Evolutionary conservation across 176 grass and related monocot species (phyloP), one percentile per base, ranked within the genome.

Genomic region (Oryza longistaminata): DNA sequence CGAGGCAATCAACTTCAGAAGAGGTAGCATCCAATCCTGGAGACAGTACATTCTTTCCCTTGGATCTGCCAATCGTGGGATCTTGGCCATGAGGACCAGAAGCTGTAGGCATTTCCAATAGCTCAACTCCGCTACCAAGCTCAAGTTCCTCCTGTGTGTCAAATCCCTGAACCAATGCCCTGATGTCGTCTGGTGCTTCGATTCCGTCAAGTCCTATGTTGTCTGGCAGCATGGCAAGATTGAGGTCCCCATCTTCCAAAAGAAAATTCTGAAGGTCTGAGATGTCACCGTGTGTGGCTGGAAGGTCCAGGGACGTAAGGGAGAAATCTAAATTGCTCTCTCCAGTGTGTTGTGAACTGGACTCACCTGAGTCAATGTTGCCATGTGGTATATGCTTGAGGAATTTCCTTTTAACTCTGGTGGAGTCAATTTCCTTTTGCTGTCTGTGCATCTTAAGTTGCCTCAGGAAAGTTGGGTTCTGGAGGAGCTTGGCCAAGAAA

Each of bases 401-500:
- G 79, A 94, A 92, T 53, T 91, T 99, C 76, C 91, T 92, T 83
- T 78, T 90, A 27, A 85, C 74, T 24, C 87, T 90, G 29, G 76
- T 19, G 46, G 88, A 79, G 33, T 79, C 72, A 15, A 88, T 86
- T 66, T 73, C 68, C 25, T 86, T 77, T 33, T 80, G 86, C 78
- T 96, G 73, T 77, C 80, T 90, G 66, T 91, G 84, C 66, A 85
- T 52, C 76, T 87, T 94, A 33, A 96, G 85, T 14, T 82, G 86
- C 17, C 78, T 84, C 80, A 95, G 77, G 35, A 99, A 92, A 44
- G 50, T 82, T 4, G 90, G 93, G 77, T 96, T 91, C 62, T 71
- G 83, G 64, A 94, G 69, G 70, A 94, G 87, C 79, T 99, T 96
- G 12, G 91, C 90, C 64, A 96, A 78, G 91, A 99, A 96, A 24